Evolutionary conservation across 768 basidiomycete genomes (phyloP).

Genomic region (Rhizopogon rudus): DNA sequence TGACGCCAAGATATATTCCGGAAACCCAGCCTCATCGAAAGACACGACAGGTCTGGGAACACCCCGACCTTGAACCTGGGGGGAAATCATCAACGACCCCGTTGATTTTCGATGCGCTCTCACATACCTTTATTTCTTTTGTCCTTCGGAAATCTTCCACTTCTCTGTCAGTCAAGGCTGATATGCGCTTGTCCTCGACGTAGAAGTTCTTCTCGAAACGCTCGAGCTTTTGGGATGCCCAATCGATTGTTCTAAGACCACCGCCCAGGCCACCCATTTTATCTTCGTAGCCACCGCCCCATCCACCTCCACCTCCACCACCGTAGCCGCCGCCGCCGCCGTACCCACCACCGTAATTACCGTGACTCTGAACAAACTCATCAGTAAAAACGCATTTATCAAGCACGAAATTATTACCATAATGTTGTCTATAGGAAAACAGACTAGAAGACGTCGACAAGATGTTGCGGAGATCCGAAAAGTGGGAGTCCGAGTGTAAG

Average conservation of each 20-base stretch:
- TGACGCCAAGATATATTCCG: slow-evolving; percentile 91
- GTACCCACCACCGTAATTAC: slow-evolving; percentile 30
- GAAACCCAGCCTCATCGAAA: slow-evolving; percentile 95
- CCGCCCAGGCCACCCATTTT: slow-evolving; percentile 81
- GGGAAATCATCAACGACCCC: slow-evolving; percentile 3
- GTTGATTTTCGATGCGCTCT: not conserved
- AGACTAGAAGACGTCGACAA: not conserved
- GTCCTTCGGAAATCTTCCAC: slow-evolving; percentile 78
- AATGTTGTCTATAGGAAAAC: not conserved
- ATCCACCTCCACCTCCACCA: slow-evolving; percentile 27
- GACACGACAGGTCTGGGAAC: slow-evolving; percentile 86
- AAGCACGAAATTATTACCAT: not conserved
- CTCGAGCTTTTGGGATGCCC: slow-evolving; percentile 66
- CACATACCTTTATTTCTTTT: slow-evolving; percentile 83
- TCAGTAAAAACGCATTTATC: not conserved
- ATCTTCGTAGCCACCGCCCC: slow-evolving; percentile 43
- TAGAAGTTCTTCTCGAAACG: slow-evolving; percentile 99
- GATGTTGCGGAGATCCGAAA: not conserved
- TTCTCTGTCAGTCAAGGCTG: slow-evolving; percentile 74
- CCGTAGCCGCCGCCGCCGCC: slow-evolving; percentile 29
- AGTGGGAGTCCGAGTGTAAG: slow-evolving; percentile 1
- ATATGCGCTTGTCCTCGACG: slow-evolving; percentile 82
- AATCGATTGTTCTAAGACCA: slow-evolving; percentile 80
- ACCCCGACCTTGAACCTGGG: slow-evolving; percentile 78
- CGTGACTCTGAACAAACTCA: slow-evolving; percentile 19